Evolutionary conservation across 73 alveolate genomes (phyloP), one percentile per base, ranked within the genome.

Genomic region (Breviolum minutum): DNA sequence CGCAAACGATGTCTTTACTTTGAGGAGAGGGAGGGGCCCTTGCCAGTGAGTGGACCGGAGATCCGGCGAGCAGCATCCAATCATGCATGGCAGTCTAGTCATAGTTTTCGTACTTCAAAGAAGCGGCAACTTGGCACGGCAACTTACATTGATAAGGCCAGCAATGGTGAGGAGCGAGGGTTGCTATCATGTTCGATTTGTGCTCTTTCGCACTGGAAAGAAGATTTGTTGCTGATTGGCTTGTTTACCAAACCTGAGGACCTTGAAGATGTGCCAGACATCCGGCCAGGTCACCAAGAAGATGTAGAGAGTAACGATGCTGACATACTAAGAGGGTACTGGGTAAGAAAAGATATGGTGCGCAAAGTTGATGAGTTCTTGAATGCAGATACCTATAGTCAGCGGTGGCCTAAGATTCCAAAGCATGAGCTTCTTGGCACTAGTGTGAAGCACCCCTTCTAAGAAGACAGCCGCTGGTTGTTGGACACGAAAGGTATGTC

Each of bases 31-130:
- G 95, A 86, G 5, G 95, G 95, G 13, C 95, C 95, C 6, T 64
- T 13, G 24, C 68, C 95, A 5, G 95, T 63, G 32, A 63, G 68
- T 14, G 95, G 95, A 30, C 68, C 95, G 1, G 95, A 86, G 19
- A 8, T 86, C 8, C 95, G 95, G 27, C 79, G 95, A 8, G 95
- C 95, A 29, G 95, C 95, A 13, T 86, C 95, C 12, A 86, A 86
- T 66, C 81, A 86, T 30, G 7, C 68, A 2, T 86, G 95, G 95
- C 95, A 86, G 24, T 10, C 66, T 11, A 86, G 82, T 11, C 95
- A 86, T 29, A 86, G 95, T 17, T 86, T 27, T 60, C 66, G 9
- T 30, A n/a, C n/a, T n/a, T n/a, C n/a, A n/a, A n/a, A n/a, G n/a
- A n/a, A 86, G 64, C 48, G n/a, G n/a, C n/a, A n/a, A n/a, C n/a